Evolutionary conservation across 208 protist genomes (phyloP).

Genomic region (Porcisia hertigi): DNA sequence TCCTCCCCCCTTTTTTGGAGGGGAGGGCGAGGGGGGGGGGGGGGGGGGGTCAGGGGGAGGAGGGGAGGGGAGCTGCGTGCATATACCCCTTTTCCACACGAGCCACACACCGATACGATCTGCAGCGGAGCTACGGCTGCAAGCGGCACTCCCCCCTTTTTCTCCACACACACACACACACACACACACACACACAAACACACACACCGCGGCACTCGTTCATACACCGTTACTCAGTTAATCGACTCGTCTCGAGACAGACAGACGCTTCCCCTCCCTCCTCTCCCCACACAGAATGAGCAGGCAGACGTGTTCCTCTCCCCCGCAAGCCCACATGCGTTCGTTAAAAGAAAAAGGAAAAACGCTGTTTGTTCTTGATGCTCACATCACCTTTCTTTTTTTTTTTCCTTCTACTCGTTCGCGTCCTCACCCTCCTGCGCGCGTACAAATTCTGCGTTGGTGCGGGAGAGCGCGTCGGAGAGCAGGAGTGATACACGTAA

Average conservation of each 20-base stretch:
- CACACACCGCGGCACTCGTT: not conserved
- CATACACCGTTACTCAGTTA: not conserved
- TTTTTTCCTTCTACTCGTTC: not conserved
- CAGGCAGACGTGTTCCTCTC: not conserved
- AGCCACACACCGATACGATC: too few species aligned
- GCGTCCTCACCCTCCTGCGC: conserved; percentile 32
- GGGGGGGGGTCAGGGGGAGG: too few species aligned
- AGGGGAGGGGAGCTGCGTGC: too few species aligned
- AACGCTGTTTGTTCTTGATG: too few species aligned
- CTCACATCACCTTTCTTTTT: too few species aligned
- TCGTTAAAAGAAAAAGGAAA: not conserved
- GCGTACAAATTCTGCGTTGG: conserved; percentile 44
- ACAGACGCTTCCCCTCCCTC: not conserved
- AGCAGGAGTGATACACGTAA: conserved; percentile 70
- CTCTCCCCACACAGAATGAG: too few species aligned
- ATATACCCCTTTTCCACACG: not conserved
- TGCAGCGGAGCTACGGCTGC: not conserved
- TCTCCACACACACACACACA: not conserved
- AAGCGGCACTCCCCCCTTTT: not conserved
- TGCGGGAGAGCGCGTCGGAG: conserved; percentile 42
- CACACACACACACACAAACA: not conserved
- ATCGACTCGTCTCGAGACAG: not conserved
- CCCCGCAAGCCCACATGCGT: not conserved
- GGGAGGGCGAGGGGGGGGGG: too few species aligned
- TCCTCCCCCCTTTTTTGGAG: too few species aligned